Base-by-base conservation (phyloP, 495 filamentous ascomycete genomes). In the Aspergillus sparsus region DNA sequence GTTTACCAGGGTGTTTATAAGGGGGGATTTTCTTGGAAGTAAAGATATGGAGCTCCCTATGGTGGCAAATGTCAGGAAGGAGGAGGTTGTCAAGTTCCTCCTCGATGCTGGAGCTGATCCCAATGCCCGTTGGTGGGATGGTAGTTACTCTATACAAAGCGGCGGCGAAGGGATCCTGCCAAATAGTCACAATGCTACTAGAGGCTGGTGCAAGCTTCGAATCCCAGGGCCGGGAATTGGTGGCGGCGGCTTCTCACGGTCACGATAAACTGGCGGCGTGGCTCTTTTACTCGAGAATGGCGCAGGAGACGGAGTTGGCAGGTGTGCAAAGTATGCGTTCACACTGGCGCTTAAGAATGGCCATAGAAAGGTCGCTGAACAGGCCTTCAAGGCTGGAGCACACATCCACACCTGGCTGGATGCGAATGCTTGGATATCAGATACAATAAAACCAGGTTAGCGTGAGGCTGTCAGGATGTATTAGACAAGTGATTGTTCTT, bases 301-400 rank as follows among this genome's bases (percentile, higher is more conserved):
- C 42, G 42, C 42, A 11, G 6, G 42, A 45, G 42, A 45, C n/a
- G 9, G 7, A 11, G 18, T n/a, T 6, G 18, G 18, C 18, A 6
- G 39, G 7, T 37, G 15, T 41, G 37, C 83, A 80, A 7, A 83
- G 87, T 58, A 45, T 84, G 42, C 42, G 5, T 45, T 45, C 13
- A n/a, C n/a, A 6, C n/a, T 11, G 42, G 42, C 42, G 8, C 9
- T 15, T 15, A 11, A 15, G n/a, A 11, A 1, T 1, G 42, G 42
- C 42, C 42, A 15, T 45, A 6, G 1, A 15, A 15, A 15, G 5
- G 42, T 15, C 12, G 42, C 42, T 1, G 18, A 15, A 45, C 42
- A 12, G 42, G 12, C 18, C 18, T 6, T 45, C 7, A 15, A 45
- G 10, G n/a, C 10, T 6, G 42, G 42, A 0, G 42, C n/a, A n/a